Conservation (phyloP, 2,329 filamentous ascomycete species). For the Fusarium newnesense region DNA sequence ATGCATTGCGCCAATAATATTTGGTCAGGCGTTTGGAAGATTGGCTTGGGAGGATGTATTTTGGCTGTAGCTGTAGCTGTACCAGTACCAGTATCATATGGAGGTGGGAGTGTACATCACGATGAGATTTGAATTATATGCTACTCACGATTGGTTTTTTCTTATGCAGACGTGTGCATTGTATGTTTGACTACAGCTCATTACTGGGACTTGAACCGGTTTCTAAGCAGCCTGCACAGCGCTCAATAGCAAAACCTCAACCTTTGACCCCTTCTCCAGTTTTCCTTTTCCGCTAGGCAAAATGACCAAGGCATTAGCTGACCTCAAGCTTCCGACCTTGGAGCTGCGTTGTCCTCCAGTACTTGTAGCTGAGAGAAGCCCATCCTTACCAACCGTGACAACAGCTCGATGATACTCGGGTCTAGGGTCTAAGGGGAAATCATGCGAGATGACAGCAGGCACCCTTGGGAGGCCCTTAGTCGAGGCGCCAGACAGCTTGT, state of each 20-base stretch:
- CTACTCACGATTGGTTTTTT: constrained; percentile 37
- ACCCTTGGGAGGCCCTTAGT: constrained; percentile 77
- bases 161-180: constrained; percentile 28
- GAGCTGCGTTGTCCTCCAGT: constrained; percentile 93
- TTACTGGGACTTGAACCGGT: constrained; percentile 5
- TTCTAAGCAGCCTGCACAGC: constrained; percentile 46
- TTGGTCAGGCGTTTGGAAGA: constrained; percentile 56
- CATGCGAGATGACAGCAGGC: constrained; percentile 75
- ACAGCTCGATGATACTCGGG: constrained; percentile 92
- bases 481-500: constrained; percentile 76
- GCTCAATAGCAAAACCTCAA: constrained; percentile 85
- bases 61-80: constrained; percentile 51
- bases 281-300: constrained; percentile 73
- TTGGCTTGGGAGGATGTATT: constrained; percentile 47
- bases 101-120: constrained; percentile 49
- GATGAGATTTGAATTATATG: constrained; percentile 42
- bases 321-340: constrained; percentile 85
- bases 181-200: constrained; percentile 33
- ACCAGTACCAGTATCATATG: constrained; percentile 50
- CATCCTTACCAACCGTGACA: constrained; percentile 73
- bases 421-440: constrained; percentile 79
- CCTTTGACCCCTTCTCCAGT: constrained; percentile 74
- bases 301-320: constrained; percentile 87
- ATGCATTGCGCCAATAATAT: constrained; percentile 52
- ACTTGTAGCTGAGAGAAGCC: constrained; percentile 76